These are phyloP conservation scores for Urostyla sp. DNA, from an alignment of 73 alveolate species.

Conservation along the genomic window DNA sequence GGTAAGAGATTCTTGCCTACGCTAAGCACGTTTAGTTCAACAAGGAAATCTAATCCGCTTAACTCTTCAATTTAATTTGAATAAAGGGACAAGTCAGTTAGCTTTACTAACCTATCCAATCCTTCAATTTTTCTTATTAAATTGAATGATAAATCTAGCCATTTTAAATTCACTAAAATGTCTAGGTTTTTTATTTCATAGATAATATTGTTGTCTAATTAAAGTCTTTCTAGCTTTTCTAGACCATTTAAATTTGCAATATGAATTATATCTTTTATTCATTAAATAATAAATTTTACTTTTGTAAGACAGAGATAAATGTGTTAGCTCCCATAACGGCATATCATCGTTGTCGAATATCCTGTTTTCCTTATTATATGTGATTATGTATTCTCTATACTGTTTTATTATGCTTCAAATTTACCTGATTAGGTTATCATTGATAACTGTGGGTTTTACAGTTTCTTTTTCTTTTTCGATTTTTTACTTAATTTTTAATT, in stretches of 20 bases:
- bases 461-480: slow-evolving; percentile 71
- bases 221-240: slow-evolving; percentile 74
- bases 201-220: slow-evolving; percentile 88
- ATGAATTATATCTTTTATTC: slow-evolving; percentile 72
- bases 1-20: slow-evolving; percentile 75
- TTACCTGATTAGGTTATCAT: slow-evolving; percentile 66
- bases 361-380: slow-evolving; percentile 73
- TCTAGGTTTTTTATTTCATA: slow-evolving; percentile 84
- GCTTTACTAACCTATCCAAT: slow-evolving; percentile 77
- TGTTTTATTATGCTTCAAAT: background rate
- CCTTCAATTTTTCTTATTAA: slow-evolving; percentile 88
- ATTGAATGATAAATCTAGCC: slow-evolving; percentile 93
- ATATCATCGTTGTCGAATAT: slow-evolving; percentile 74
- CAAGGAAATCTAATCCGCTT: slow-evolving; percentile 75
- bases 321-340: slow-evolving; percentile 79
- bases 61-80: slow-evolving; percentile 74
- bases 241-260: slow-evolving; percentile 79
- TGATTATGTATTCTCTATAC: slow-evolving; percentile 55
- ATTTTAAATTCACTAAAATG: slow-evolving; percentile 84
- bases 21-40: slow-evolving; percentile 79
- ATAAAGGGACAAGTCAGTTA: slow-evolving; percentile 85
- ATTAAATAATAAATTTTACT: slow-evolving; percentile 5
- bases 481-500: slow-evolving; percentile 57
- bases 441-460: slow-evolving; percentile 83
- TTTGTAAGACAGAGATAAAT: slow-evolving; percentile 62